A percentile compares a stretch with the other conserved stretches of the same genome.
Evolutionary conservation across 2,329 filamentous ascomycete genomes (phyloP).

Genomic region (Trichoderma sp.): DNA sequence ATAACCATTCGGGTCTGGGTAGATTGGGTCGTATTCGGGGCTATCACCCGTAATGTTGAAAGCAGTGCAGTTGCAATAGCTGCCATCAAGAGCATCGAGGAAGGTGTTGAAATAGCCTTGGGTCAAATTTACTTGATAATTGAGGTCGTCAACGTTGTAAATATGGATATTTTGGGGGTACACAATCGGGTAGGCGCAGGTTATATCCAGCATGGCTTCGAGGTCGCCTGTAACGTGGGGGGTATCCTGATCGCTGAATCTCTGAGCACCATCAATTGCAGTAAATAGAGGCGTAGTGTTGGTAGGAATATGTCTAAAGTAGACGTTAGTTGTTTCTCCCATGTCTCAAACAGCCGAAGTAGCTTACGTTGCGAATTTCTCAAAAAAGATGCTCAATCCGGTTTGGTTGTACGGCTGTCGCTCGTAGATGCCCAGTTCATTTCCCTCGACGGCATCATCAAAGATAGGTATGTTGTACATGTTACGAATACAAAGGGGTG

Average conservation of each 20-base stretch:
- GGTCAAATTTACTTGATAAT: not conserved
- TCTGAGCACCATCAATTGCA: not conserved
- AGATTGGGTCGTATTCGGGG: slow-evolving; percentile 2
- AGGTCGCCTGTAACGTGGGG: not conserved
- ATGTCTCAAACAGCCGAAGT: not conserved
- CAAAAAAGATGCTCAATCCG: not conserved
- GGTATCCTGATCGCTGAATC: not conserved
- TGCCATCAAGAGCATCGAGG: slow-evolving; percentile 42
- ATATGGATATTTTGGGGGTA: slow-evolving; percentile 47
- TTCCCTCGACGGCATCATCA: not conserved
- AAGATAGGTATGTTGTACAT: not conserved
- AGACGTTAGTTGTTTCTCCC: not conserved
- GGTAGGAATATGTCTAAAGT: not conserved
- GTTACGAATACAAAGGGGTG: not conserved
- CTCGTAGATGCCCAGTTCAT: slow-evolving; percentile 1
- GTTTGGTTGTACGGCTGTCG: not conserved
- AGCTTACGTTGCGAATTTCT: not conserved
- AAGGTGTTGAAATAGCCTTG: slow-evolving; percentile 36
- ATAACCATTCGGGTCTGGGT: slow-evolving; percentile 35
- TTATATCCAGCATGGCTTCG: slow-evolving; percentile 50
- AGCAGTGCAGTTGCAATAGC: slow-evolving; percentile 37
- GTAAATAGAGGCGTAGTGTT: not conserved
- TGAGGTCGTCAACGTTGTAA: slow-evolving; percentile 32
- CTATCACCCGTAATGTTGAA: slow-evolving; percentile 32
- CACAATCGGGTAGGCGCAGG: slow-evolving; percentile 46